Evolutionary conservation across 2,329 filamentous ascomycete species (phyloP).

Genomic region (Paecilomyces variotii): DNA sequence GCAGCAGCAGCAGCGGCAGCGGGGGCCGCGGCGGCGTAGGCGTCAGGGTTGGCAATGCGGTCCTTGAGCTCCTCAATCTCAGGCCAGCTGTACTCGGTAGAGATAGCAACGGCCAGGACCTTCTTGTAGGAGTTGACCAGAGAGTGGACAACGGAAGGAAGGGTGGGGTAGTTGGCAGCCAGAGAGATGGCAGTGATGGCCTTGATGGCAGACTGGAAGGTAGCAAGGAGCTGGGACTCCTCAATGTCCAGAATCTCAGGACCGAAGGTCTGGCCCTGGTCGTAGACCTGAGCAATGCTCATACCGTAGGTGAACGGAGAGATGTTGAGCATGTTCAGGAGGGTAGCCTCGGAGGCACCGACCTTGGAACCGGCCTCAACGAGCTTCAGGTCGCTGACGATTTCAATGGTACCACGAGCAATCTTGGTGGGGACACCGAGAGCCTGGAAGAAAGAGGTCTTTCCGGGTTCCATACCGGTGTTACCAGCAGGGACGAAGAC

Average conservation of each 20-base stretch:
- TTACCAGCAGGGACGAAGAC: constrained; percentile 96
- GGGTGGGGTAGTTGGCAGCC: constrained; percentile 87
- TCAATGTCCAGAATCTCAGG: constrained; percentile 82
- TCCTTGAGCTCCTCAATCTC: constrained; percentile 98
- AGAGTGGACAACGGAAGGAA: constrained; percentile 94
- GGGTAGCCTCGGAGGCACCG: constrained; percentile 95
- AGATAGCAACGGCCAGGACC: constrained; percentile 71
- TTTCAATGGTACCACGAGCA: constrained; percentile 99
- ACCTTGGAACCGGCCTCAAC: constrained; percentile 89
- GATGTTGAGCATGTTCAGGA: constrained; percentile 99
- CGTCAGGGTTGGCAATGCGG: constrained; percentile 97
- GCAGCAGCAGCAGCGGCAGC: constrained; percentile 50
- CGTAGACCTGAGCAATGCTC: constrained; percentile 93
- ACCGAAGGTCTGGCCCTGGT: constrained; percentile 89
- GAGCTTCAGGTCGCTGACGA: constrained; percentile 95
- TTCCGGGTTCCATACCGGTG: constrained; percentile 99
- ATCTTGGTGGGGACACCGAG: constrained; percentile 99
- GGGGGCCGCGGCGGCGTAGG: constrained; percentile 79
- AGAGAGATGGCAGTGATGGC: constrained; percentile 88
- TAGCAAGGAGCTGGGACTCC: constrained; percentile 84
- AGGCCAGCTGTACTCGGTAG: constrained; percentile 88
- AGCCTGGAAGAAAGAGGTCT: constrained; percentile 99
- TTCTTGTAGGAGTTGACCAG: constrained; percentile 99
- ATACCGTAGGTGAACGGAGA: constrained; percentile 99
- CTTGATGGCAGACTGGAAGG: constrained; percentile 71